Base-by-base conservation (phyloP, 2,329 filamentous ascomycete species). In the Fusarium praegraminearum region DNA sequence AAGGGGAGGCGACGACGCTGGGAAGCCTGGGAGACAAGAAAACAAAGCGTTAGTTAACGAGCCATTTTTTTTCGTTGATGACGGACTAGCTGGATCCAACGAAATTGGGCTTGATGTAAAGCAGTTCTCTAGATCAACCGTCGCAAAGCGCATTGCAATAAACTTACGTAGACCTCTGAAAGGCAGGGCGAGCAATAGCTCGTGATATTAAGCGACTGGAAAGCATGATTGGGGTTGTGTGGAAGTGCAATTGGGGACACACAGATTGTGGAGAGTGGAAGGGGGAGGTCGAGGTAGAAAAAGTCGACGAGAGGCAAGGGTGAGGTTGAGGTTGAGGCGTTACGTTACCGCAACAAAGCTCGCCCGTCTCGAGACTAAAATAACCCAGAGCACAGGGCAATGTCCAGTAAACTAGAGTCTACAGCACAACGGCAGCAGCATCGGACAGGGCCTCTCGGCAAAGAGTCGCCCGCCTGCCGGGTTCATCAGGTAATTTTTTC, bases 191-290 rank as follows among this genome's bases (percentile, higher is more conserved):
- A 76, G 83, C 83, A 77, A 84, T 82, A 74, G 83, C 82, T 79
- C 87, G 84, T 73, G 86, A 83, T 85, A 89, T 84, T 84, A 89
- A 84, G 78, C 87, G 86, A 78, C 83, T 86, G 70, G 86, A 82
- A 78, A 90, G 80, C 88, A 90, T 90, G 79, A 75, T 70, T 70
- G 70, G 67, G 70, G 59, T 71, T 66, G 65, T 71, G 65, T 67
- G 67, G 69, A 62, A 70, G 62, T 69, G 63, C 76, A 76, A 78
- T 75, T 68, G 72, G 47, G 60, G 43, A 47, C 40, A 35, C 47
- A 61, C 47, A 47, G 68, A 56, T 71, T 71, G 68, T 71, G 62
- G 58, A 64, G 59, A 64, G 65, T 57, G 54, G 62, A 59, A 67
- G 57, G 67, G 69, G 60, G 45, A 69, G 50, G 57, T 52, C 44